phyloP scores from a whole-genome alignment of 805 yeast genomes.

The Monosporozyma yasuniensis region DNA sequence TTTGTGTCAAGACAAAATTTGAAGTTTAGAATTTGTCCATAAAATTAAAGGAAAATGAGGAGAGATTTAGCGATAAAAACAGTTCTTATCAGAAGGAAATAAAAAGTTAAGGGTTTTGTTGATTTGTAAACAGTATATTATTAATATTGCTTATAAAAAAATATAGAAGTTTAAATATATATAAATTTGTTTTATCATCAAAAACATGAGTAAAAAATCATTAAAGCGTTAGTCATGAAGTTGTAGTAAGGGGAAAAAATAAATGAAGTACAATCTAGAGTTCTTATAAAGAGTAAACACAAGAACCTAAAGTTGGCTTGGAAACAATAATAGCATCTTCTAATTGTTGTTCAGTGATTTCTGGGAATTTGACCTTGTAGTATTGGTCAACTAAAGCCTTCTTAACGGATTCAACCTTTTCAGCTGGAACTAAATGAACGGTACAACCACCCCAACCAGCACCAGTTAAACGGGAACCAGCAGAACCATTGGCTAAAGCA shows the following conservation, averaged over 20 bases:
- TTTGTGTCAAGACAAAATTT: background rate
- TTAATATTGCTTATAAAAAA: background rate
- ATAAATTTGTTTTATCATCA: slow-evolving; percentile 1
- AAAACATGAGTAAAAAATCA: background rate
- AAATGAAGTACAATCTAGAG: background rate
- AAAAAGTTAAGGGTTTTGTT: background rate
- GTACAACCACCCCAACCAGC: slow-evolving; percentile 76
- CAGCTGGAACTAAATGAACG: slow-evolving; percentile 45
- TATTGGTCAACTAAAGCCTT: slow-evolving; percentile 44
- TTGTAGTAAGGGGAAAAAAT: background rate
- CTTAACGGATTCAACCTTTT: slow-evolving; percentile 29
- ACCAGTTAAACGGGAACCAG: slow-evolving; percentile 66
- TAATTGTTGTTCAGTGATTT: slow-evolving; percentile 37
- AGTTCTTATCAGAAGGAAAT: background rate
- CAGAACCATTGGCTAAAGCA: slow-evolving; percentile 47
- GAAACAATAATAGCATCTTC: slow-evolving; percentile 46
- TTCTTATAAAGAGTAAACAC: slow-evolving; percentile 19
- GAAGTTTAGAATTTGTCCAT: too few relatives aligned
- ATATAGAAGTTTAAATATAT: background rate
- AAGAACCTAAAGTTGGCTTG: slow-evolving; percentile 48
- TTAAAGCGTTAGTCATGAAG: background rate
- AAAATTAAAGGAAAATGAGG: background rate
- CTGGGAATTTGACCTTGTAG: slow-evolving; percentile 42
- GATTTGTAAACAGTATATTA: background rate
- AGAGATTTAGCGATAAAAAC: background rate